phyloP scores from a whole-genome alignment of 345 rosid species.

The Geranium brycei region DNA sequence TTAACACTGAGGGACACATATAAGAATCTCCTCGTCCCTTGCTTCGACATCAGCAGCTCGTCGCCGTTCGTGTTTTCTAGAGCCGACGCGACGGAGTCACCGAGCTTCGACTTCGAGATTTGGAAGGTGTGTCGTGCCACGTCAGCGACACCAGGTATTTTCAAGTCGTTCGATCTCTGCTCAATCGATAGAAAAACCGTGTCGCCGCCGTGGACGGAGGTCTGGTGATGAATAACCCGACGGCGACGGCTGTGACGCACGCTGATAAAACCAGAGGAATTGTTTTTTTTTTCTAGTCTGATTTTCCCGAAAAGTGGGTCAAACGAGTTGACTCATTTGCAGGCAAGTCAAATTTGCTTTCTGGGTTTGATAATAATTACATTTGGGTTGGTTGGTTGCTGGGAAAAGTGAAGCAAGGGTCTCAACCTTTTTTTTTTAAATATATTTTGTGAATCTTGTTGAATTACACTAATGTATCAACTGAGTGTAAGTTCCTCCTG shows the following conservation, averaged over 20 bases:
- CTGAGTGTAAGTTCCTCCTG: too few relatives aligned
- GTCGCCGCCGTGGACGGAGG: constrained; percentile 89
- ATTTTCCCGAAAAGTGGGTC: not conserved
- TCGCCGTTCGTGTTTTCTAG: constrained; percentile 97
- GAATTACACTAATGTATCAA: not conserved
- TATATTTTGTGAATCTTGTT: too few relatives aligned
- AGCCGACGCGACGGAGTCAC: constrained; percentile 81
- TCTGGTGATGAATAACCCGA: constrained; percentile 92
- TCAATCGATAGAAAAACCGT: constrained; percentile 72
- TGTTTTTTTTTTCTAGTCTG: not conserved
- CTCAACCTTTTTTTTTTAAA: not conserved
- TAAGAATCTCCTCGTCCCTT: constrained; percentile 89
- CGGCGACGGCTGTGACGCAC: constrained; percentile 83
- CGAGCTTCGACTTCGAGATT: constrained; percentile 81
- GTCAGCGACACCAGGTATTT: constrained; percentile 65
- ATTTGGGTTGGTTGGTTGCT: not conserved
- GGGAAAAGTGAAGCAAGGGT: not conserved
- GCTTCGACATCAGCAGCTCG: constrained; percentile 78
- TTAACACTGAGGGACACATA: constrained; percentile 79
- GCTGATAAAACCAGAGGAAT: constrained; percentile 15
- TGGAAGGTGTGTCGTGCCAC: constrained; percentile 94
- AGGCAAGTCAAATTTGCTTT: not conserved
- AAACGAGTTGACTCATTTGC: not conserved
- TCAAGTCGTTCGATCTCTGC: constrained; percentile 52
- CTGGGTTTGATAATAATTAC: not conserved